Base-by-base conservation (phyloP, 257 asterid genomes). In the Cinchona pubescens region DNA sequence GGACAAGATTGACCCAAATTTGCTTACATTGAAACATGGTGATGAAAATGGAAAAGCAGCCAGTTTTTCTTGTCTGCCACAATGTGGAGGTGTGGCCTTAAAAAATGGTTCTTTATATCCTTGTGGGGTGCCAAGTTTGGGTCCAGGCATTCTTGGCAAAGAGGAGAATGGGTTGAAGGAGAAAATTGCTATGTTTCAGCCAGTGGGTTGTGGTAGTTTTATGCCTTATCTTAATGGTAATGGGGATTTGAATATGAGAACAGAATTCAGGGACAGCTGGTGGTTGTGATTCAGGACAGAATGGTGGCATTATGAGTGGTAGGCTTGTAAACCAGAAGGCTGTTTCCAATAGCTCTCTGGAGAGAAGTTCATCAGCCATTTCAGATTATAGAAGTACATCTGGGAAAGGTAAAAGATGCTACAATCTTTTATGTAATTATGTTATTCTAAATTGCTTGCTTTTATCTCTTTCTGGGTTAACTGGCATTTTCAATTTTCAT, bases 351-450 rank as follows among this genome's bases (percentile, higher is more conserved):
- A 81, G 81, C 29, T 85, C 87, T 0, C 27, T 67, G 29, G 92
- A 86, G 25, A 84, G 71, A 51, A 81, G 79, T 71, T 85, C 82
- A 3, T 80, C 95, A 2, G 77, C 86, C 11, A 77, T 83, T 67
- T 86, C 90, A n/a, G 93, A 90, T 82, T 76, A 84, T 72, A 86
- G 71, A 62, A 86, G 85, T 84, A 78, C 82, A 0, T 82, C 87
- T 12, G n/a, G n/a, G n/a, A 85, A n/a, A n/a, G n/a, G 75, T 7
- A 86, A 79, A 86, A 91, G 92, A 34, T 7, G 23, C 11, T 1
- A 13, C 18, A 13, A 32, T 27, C 16, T 35, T 35, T 32, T 7
- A 27, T 48, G 23, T 74, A 46, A 1, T 40, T 4, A 40, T 40
- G 45, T 2, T 3, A 7, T 38, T 38, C 30, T 21, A 6, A 27